Conservation (phyloP, 106 monocot genomes). For the Chionographis japonica region DNA sequence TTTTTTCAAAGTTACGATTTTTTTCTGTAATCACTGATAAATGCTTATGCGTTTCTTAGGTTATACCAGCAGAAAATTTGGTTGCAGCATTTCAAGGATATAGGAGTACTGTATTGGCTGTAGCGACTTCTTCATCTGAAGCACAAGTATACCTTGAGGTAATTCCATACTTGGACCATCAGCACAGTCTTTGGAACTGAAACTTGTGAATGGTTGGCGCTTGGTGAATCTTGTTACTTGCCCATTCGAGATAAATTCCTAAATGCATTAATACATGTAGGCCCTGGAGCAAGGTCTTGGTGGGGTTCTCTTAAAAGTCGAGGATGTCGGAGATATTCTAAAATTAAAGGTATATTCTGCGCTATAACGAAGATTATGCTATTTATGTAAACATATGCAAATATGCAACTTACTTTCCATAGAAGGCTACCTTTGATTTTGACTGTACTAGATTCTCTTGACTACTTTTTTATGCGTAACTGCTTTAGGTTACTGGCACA, state of each 20-base stretch:
- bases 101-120: slow-evolving; percentile 54
- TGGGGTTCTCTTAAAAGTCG: slow-evolving; percentile 75
- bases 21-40: too few species aligned
- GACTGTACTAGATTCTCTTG: too few species aligned
- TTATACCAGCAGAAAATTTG: slow-evolving; percentile 90
- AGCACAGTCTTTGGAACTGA: background rate
- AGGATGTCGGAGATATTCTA: slow-evolving; percentile 56
- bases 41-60: slow-evolving; percentile 27
- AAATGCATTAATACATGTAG: slow-evolving; percentile 11
- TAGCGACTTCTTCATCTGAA: slow-evolving; percentile 58
- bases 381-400: too few species aligned
- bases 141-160: slow-evolving; percentile 83
- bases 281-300: slow-evolving; percentile 83
- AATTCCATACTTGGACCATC: background rate
- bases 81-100: slow-evolving; percentile 82
- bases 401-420: too few species aligned
- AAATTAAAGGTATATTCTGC: slow-evolving; percentile 51
- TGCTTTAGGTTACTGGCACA: too few species aligned
- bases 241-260: too few species aligned
- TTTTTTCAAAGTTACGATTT: too few species aligned
- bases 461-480: too few species aligned
- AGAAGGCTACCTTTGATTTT: too few species aligned
- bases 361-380: background rate
- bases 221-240: too few species aligned
- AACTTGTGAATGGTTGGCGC: too few species aligned